Conservation (phyloP, 2,329 filamentous ascomycete genomes). For the Hypoxylon sp. region DNA sequence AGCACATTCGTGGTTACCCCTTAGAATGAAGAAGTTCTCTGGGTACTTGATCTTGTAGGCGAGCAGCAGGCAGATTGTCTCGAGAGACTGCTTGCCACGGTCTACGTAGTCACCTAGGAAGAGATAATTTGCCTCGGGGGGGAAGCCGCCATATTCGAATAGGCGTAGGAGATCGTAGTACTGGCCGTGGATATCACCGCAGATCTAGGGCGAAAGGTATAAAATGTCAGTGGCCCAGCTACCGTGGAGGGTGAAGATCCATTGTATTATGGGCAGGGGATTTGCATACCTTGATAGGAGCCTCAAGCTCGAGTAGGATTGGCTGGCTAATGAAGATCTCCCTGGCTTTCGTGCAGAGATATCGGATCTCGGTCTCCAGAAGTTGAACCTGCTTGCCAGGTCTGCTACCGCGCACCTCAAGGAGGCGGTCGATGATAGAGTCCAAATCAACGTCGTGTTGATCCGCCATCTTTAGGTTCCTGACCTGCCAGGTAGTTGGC, state of each 20-base stretch:
- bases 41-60: constrained; percentile 99
- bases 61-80: constrained; percentile 96
- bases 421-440: constrained; percentile 97
- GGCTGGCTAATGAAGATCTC: constrained; percentile 99
- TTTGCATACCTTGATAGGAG: constrained; percentile 92
- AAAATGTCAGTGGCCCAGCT: constrained; percentile 29
- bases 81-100: constrained; percentile 97
- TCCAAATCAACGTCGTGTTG: constrained; percentile 96
- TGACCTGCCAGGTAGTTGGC: constrained; percentile 62
- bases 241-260: constrained; percentile 18
- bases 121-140: constrained; percentile 98
- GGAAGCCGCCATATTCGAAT: constrained; percentile 98
- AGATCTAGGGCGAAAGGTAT: constrained; percentile 76
- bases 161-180: constrained; percentile 98
- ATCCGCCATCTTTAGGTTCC: constrained; percentile 69
- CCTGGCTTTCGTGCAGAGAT: constrained; percentile 96
- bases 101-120: constrained; percentile 99
- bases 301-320: constrained; percentile 96
- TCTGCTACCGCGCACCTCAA: constrained; percentile 97
- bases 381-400: constrained; percentile 99
- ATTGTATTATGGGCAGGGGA: constrained; percentile 21
- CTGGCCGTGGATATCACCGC: constrained; percentile 98
- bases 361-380: constrained; percentile 95
- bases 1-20: constrained; percentile 98
- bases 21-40: constrained; percentile 99